phyloP scores from a whole-genome alignment of 2,329 filamentous ascomycete genomes.

The Hypoxylon sp. region DNA sequence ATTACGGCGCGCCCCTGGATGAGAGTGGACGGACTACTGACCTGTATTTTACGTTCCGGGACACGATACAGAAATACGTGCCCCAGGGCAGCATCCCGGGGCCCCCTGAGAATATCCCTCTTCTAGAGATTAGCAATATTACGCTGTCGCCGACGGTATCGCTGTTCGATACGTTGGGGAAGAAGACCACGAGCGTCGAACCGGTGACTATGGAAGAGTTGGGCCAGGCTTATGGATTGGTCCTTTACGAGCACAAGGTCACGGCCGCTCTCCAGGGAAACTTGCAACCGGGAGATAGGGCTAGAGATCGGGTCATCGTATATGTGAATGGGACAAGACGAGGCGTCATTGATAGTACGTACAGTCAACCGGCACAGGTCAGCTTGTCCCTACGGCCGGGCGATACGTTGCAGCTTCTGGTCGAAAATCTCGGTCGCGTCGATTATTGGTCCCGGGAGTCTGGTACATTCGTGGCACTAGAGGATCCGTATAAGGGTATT shows the following conservation, averaged over 20 bases:
- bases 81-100: conserved; percentile 57
- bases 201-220: conserved; percentile 63
- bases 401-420: conserved; percentile 60
- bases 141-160: conserved; percentile 55
- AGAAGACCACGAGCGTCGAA: conserved; percentile 42
- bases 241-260: conserved; percentile 60
- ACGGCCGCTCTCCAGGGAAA: conserved; percentile 50
- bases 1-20: conserved; percentile 66
- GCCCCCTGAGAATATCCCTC: conserved; percentile 54
- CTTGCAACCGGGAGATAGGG: conserved; percentile 60
- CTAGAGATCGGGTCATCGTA: conserved; percentile 63
- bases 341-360: conserved; percentile 64
- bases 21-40: conserved; percentile 64
- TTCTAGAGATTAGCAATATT: conserved; percentile 56
- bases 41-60: conserved; percentile 59
- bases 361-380: conserved; percentile 58
- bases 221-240: conserved; percentile 61
- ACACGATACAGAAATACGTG: conserved; percentile 58
- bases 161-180: conserved; percentile 58
- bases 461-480: conserved; percentile 53
- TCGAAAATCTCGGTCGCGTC: conserved; percentile 67
- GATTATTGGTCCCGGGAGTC: conserved; percentile 59
- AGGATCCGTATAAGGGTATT: conserved; percentile 64
- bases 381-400: conserved; percentile 56
- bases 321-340: conserved; percentile 61